A percentile compares a stretch with the other conserved stretches of the same genome.
Conservation (phyloP, 1,139 yeast genomes). For the Scheffersomyces segobiensis region DNA sequence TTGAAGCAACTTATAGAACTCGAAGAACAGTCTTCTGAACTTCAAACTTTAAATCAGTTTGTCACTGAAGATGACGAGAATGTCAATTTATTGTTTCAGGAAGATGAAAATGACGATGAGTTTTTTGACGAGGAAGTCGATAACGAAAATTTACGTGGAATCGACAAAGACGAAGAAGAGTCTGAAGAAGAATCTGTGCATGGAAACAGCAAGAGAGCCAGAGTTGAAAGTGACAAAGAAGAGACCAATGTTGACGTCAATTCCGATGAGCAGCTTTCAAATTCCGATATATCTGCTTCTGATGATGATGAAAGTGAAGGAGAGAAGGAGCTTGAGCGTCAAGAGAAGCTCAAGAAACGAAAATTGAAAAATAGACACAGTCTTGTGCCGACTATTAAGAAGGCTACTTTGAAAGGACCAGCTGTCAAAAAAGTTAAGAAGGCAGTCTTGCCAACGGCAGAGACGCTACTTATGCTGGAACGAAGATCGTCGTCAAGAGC, state of each 20-base stretch:
- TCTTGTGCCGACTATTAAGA: constrained; percentile 49
- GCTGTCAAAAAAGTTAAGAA: constrained; percentile 17
- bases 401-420: constrained; percentile 25
- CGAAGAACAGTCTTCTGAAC: constrained; percentile 51
- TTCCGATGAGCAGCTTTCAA: constrained; percentile 51
- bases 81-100: constrained; percentile 73
- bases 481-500: constrained; percentile 79
- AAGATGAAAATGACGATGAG: constrained; percentile 82
- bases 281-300: constrained; percentile 51
- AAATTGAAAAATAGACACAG: constrained; percentile 36
- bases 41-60: constrained; percentile 34
- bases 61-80: constrained; percentile 68
- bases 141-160: constrained; percentile 15
- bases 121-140: constrained; percentile 46
- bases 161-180: constrained; percentile 30
- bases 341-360: constrained; percentile 46
- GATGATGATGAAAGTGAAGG: constrained; percentile 66
- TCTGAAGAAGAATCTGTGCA: constrained; percentile 10
- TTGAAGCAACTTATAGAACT: constrained; percentile 71
- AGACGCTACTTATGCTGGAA: constrained; percentile 45
- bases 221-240: constrained; percentile 20
- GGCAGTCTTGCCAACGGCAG: constrained; percentile 35
- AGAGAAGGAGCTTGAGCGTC: constrained; percentile 59
- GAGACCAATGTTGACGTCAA: constrained; percentile 15
- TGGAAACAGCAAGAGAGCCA: constrained; percentile 4